phyloP scores from a whole-genome alignment of 441 rosid species.

The Aleurites moluccanus region DNA sequence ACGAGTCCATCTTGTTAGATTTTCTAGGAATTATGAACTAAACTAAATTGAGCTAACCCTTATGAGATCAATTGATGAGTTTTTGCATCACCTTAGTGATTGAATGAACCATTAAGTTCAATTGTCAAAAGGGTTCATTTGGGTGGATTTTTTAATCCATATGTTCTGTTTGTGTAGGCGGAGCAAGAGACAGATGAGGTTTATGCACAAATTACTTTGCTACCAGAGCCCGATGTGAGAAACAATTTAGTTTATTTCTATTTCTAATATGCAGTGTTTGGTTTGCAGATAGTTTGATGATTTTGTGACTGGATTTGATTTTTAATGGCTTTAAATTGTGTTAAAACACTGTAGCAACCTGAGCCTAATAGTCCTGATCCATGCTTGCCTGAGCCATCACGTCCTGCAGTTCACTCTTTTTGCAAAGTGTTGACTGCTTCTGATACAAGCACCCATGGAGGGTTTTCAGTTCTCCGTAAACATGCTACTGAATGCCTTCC shows the following conservation, averaged over 20 bases:
- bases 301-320: background rate
- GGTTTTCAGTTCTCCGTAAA: constrained; percentile 90
- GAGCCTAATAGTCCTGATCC: constrained; percentile 65
- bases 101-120: constrained; percentile 5
- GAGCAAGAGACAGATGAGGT: constrained; percentile 95
- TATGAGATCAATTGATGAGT: background rate
- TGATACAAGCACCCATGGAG: constrained; percentile 98
- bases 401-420: constrained; percentile 58
- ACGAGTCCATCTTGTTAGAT: background rate
- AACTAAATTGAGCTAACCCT: background rate
- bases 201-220: constrained; percentile 89
- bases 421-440: constrained; percentile 90
- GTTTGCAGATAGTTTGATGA: background rate
- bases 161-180: constrained; percentile 46
- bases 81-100: background rate
- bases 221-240: constrained; percentile 69
- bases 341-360: constrained; percentile 44
- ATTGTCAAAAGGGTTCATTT: constrained; percentile 14
- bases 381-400: constrained; percentile 44
- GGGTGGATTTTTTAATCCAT: constrained; percentile 3
- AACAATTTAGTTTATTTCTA: background rate
- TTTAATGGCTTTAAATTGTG: background rate
- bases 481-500: constrained; percentile 94
- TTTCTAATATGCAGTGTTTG: background rate
- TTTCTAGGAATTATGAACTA: background rate